A percentile compares a stretch with the other conserved stretches of the same genome.
Conservation (phyloP, 2,329 filamentous ascomycete genomes). For the Diaporthe batatas region DNA sequence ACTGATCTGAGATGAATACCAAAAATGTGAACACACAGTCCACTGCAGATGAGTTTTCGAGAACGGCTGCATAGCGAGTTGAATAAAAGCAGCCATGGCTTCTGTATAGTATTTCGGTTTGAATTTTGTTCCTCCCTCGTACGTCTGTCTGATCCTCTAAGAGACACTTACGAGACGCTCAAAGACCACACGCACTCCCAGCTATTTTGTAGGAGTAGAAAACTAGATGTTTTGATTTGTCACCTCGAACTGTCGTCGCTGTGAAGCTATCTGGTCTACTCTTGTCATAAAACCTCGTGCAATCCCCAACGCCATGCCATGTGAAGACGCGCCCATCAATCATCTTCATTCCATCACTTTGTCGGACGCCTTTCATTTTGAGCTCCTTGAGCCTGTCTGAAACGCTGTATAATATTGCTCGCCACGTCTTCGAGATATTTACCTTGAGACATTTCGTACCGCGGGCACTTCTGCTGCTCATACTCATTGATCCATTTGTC, state of each 20-base stretch:
- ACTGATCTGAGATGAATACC: too few species aligned
- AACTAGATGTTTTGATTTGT: too few species aligned
- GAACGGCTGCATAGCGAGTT: too few species aligned
- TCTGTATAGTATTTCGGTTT: too few species aligned
- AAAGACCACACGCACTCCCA: too few species aligned
- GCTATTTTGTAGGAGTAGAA: neutral
- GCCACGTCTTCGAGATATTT: neutral
- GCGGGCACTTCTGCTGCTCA: neutral
- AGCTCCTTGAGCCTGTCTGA: neutral
- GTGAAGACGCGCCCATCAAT: neutral
- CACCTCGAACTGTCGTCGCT: neutral
- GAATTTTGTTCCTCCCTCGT: too few species aligned
- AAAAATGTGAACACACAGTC: too few species aligned
- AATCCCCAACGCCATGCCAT: neutral
- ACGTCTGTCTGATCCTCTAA: too few species aligned
- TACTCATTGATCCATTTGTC: neutral
- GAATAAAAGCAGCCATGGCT: too few species aligned
- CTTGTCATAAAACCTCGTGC: neutral
- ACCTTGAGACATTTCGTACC: slow-evolving; percentile 10
- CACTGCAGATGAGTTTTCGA: too few species aligned
- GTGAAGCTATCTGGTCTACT: neutral
- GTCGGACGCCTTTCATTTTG: neutral
- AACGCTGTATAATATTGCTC: neutral
- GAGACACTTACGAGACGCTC: too few species aligned
- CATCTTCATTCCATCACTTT: neutral